Base-by-base conservation (phyloP, 2,329 filamentous ascomycete genomes). In the Colletotrichum aenigma region DNA sequence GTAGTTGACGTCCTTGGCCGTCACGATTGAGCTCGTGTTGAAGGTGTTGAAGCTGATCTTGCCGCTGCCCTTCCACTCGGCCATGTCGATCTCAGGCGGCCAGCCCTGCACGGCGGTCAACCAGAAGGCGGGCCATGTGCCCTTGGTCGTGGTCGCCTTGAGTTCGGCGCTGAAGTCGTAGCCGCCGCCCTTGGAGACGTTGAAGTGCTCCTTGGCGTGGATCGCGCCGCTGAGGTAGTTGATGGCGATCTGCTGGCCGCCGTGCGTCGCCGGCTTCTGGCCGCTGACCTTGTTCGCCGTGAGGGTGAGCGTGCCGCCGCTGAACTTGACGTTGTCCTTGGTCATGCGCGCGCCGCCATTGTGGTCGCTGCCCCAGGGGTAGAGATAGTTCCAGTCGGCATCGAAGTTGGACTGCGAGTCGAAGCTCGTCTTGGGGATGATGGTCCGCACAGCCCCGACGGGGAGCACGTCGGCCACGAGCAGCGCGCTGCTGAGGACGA, bases 51-150 rank as follows among this genome's bases (percentile, higher is more conserved):
- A 91, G 36, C 85, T 88, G 75, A 91, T 88, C 79, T 89, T 87
- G 18, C 89, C 89, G 38, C 81, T 85, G n/a, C 90, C 90, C 79
- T 91, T 92, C 90, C 90, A 92, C 81, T 92, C 90, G 2, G 90
- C 90, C 82, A 92, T 86, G 79, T 92, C 90, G 71, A 92, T 87
- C 85, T 91, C 90, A 0, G 90, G 90, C 18, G 90, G 90, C 90
- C 90, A 92, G 1, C 86, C 84, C 60, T 89, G 80, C 1, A 89
- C 89, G 0, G 85, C 89, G 2, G 89, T 91, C 16, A 91, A 81
- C 90, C 90, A 91, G 78, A 91, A 91, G 0, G 90, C 90, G 0
- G 90, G 90, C 90, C 90, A 91, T 0, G 89, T 90, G 8, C 88
- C 86, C 74, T 83, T 81, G 2, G 80, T 80, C 3, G 84, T 84